Evolutionary conservation across 192 early-diverging fungal genomes (phyloP).

Genomic region (Backusella macrospora): DNA sequence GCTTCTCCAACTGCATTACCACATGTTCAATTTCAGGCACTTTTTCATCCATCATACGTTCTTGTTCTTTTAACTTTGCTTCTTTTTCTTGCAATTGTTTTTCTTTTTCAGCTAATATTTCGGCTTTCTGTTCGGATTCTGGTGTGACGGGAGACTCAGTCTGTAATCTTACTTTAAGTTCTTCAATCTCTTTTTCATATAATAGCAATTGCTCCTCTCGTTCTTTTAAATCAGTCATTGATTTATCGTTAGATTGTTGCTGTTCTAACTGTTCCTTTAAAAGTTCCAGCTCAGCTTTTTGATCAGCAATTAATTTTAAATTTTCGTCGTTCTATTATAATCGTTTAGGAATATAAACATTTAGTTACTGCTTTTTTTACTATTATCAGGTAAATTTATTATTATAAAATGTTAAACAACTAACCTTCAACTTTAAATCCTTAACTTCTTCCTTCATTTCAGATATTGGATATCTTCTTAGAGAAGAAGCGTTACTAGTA

Average conservation of each 20-base stretch:
- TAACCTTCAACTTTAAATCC: slow-evolving; percentile 38
- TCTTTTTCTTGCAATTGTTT: slow-evolving; percentile 22
- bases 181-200: slow-evolving; percentile 23
- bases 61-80: slow-evolving; percentile 4
- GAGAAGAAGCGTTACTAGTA: neutral
- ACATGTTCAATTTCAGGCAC: slow-evolving; percentile 34
- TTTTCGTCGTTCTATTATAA: slow-evolving; percentile 37
- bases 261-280: slow-evolving; percentile 28
- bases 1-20: slow-evolving; percentile 29
- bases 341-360: neutral
- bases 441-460: slow-evolving; percentile 42
- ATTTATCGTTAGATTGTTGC: slow-evolving; percentile 17
- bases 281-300: slow-evolving; percentile 36
- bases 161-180: slow-evolving; percentile 13
- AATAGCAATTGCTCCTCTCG: slow-evolving; percentile 21
- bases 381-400: neutral
- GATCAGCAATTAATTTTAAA: slow-evolving; percentile 36
- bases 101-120: slow-evolving; percentile 19
- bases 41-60: slow-evolving; percentile 22
- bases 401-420: neutral
- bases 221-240: slow-evolving; percentile 12
- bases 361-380: neutral
- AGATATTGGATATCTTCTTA: slow-evolving; percentile 32
- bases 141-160: neutral
- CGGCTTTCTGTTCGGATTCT: slow-evolving; percentile 1